Percentiles rank a stretch among this genome's conserved stretches.
Evolutionary conservation across 768 basidiomycete genomes (phyloP).

Genomic region (Strobilomyces echinocephalus): DNA sequence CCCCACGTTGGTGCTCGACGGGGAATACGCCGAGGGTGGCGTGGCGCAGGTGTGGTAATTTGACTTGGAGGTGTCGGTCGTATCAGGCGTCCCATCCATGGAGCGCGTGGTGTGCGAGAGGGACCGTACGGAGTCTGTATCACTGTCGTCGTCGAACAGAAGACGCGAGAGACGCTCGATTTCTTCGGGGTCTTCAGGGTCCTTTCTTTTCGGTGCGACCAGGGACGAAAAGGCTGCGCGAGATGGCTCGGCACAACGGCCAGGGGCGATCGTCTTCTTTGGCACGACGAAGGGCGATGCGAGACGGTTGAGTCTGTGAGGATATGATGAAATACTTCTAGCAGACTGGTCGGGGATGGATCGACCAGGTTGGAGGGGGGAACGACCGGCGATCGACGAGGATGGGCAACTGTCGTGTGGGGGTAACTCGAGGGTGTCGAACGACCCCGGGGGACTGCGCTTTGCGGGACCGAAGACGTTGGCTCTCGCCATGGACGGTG

Average conservation of each 20-base stretch:
- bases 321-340: neutral
- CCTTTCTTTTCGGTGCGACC: neutral
- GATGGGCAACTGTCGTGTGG: constrained; percentile 11
- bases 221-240: neutral
- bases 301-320: constrained; percentile 7
- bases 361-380: constrained; percentile 8
- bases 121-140: neutral
- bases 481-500: neutral
- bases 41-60: constrained; percentile 2
- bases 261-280: neutral
- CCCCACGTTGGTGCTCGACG: constrained; percentile 7
- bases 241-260: neutral
- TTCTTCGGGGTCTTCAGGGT: neutral
- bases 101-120: neutral
- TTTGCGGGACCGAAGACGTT: neutral
- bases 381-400: constrained; percentile 23
- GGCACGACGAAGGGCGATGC: constrained; percentile 15
- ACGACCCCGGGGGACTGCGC: constrained; percentile 1
- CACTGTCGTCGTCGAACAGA: constrained; percentile 1
- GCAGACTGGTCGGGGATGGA: neutral
- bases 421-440: constrained; percentile 14
- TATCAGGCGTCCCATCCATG: neutral
- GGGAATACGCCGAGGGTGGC: constrained; percentile 4
- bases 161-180: neutral
- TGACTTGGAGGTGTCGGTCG: neutral